Conservation (phyloP, 257 asterid species). For the Cordia subcordata region DNA sequence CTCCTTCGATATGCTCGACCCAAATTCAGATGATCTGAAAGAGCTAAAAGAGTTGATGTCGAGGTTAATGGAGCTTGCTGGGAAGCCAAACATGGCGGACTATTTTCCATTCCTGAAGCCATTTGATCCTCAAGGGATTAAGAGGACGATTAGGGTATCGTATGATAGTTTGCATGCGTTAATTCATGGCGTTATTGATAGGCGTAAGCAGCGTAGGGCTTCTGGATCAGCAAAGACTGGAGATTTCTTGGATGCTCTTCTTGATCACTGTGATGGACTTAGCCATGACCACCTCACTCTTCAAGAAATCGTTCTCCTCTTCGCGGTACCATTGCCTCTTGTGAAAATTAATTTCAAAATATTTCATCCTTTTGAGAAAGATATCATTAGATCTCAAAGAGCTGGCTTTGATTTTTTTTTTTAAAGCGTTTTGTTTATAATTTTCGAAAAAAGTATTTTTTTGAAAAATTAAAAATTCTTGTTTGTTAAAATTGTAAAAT, state of each 20-base stretch:
- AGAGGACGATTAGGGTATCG: slow-evolving; percentile 9
- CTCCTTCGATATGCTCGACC: slow-evolving; percentile 30
- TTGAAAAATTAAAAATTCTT: too few relatives aligned
- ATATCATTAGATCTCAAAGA: not conserved
- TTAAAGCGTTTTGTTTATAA: too few relatives aligned
- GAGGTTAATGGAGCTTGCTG: slow-evolving; percentile 28
- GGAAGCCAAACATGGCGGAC: slow-evolving; percentile 29
- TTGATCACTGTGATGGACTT: slow-evolving; percentile 18
- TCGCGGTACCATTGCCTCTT: slow-evolving; percentile 17
- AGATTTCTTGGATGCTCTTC: slow-evolving; percentile 31
- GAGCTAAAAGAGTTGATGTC: slow-evolving; percentile 17
- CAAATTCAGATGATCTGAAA: slow-evolving; percentile 9
- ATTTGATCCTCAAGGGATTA: slow-evolving; percentile 30
- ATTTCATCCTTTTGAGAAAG: not conserved
- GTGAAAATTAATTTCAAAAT: not conserved
- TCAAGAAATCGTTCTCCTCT: slow-evolving; percentile 17
- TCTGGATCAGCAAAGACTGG: slow-evolving; percentile 3
- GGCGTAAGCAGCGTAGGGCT: slow-evolving; percentile 11
- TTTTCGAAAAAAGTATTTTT: too few relatives aligned
- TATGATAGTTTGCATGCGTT: slow-evolving; percentile 22
- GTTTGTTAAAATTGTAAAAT: too few relatives aligned
- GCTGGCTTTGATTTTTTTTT: too few relatives aligned
- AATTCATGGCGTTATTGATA: slow-evolving; percentile 19
- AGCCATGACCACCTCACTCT: slow-evolving; percentile 10
- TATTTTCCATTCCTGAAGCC: slow-evolving; percentile 23